Base-by-base conservation (phyloP, 441 rosid species). In the Pelargonium exstipulatum region DNA sequence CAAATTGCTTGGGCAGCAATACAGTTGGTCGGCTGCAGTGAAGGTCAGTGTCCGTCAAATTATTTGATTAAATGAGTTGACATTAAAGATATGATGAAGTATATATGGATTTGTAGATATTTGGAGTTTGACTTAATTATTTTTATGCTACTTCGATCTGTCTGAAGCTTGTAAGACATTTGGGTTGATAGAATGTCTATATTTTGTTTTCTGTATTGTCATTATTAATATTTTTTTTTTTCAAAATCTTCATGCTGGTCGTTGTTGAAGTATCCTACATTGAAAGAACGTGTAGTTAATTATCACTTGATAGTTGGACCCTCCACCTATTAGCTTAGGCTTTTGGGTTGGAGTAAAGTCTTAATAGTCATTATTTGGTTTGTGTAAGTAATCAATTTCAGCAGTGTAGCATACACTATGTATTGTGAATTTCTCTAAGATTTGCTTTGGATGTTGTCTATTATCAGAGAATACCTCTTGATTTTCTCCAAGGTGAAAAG, bases 391-490 rank as follows among this genome's bases (percentile, higher is more conserved):
- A 35, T 58, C 62, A 58, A 18, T 22, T 58, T 10, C 32, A 57
- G 22, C 24, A 12, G 62, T 24, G 24, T 9, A 9, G 24, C 9
- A 58, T 58, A 16, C 17, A 18, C 32, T 18, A 18, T 20, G 62
- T 20, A 58, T 22, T 58, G 14, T 58, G 62, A 35, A 58, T 24
- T 60, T 60, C 29, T 22, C 63, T 58, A 22, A 24, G 64, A 20
- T 60, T 60, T 60, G 37, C 64, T 32, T 60, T 10, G 26, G 26
- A 51, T 13, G 58, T 51, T 32, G 32, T 64, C 26, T 69, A 71
- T 74, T 83, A 71, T 70, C 72, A 92, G 98, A 91, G 99, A 79
- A 92, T 96, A 78, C 99, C 99, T 0, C 90, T 96, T 73, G 97
- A 96, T 88, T 96, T 96, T 84, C 88, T 92, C 66, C 94, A 85